These are phyloP conservation scores for Claviceps quebecensis DNA, from an alignment of 2,329 filamentous ascomycete species.

Conservation along the genomic window DNA sequence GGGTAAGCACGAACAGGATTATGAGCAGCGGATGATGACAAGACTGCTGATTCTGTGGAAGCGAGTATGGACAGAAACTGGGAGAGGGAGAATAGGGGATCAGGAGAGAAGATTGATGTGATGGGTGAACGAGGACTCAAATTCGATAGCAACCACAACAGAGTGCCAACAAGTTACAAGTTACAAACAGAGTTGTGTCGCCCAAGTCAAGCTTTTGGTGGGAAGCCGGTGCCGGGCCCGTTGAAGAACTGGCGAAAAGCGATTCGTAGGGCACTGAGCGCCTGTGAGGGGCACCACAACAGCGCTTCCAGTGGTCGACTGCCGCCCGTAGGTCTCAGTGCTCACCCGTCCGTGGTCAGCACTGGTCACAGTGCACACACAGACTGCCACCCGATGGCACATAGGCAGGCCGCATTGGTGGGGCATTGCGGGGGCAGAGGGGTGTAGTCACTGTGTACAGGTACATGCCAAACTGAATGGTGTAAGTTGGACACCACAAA, in stretches of 20 bases:
- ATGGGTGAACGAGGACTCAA: neutral
- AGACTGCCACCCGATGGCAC: too few species aligned
- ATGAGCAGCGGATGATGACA: neutral
- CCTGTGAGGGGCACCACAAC: neutral
- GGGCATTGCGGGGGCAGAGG: neutral
- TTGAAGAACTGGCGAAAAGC: too few species aligned
- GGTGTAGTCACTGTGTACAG: neutral
- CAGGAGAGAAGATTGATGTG: neutral
- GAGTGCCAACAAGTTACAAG: neutral
- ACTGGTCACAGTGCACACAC: too few species aligned
- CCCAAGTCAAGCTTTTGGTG: constrained; percentile 2
- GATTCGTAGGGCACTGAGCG: neutral
- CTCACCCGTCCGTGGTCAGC: too few species aligned
- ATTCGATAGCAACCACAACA: neutral
- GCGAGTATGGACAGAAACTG: neutral
- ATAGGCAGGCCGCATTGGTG: too few species aligned
- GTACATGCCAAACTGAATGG: neutral
- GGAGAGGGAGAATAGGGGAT: neutral
- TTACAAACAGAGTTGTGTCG: too few species aligned
- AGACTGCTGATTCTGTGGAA: neutral
- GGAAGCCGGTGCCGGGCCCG: neutral
- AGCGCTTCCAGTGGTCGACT: neutral
- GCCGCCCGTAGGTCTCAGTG: too few species aligned
- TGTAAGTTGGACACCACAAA: too few species aligned
- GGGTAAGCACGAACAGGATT: neutral